These are phyloP conservation scores for Wilcoxina mikolae DNA, from an alignment of 495 filamentous ascomycete genomes.

Conservation along the genomic window DNA sequence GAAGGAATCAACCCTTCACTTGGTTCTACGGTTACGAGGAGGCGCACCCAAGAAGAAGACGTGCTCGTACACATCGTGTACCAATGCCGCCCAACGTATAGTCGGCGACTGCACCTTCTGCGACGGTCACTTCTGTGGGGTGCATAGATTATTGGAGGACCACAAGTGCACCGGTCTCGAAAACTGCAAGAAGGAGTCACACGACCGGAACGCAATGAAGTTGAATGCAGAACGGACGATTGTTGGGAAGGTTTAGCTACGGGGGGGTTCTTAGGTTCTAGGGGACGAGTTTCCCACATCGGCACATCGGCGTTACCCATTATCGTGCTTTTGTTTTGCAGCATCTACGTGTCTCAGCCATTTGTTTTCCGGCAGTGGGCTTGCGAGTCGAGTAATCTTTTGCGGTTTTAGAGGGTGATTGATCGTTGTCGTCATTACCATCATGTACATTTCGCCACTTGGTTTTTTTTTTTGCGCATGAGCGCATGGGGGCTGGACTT, in stretches of 20 bases:
- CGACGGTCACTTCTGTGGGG: constrained; percentile 79
- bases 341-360: background rate
- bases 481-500: background rate
- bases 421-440: no score
- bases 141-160: constrained; percentile 82
- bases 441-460: no score
- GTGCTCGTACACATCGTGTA: constrained; percentile 83
- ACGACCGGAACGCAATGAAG: constrained; percentile 82
- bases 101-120: constrained; percentile 95
- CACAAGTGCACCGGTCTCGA: constrained; percentile 90
- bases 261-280: background rate
- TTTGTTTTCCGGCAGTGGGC: background rate
- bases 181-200: constrained; percentile 90
- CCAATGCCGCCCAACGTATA: constrained; percentile 68
- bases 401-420: no score
- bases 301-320: background rate
- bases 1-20: constrained; percentile 78
- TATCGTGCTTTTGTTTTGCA: background rate
- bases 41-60: constrained; percentile 68
- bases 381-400: no score
- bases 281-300: no score
- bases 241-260: constrained; percentile 26
- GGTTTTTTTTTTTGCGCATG: background rate
- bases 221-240: constrained; percentile 73
- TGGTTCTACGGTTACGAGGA: constrained; percentile 78